Evolutionary conservation across 345 rosid genomes (phyloP), one percentile per base, ranked within the genome.

Genomic region (Eucalyptus pauciflora): DNA sequence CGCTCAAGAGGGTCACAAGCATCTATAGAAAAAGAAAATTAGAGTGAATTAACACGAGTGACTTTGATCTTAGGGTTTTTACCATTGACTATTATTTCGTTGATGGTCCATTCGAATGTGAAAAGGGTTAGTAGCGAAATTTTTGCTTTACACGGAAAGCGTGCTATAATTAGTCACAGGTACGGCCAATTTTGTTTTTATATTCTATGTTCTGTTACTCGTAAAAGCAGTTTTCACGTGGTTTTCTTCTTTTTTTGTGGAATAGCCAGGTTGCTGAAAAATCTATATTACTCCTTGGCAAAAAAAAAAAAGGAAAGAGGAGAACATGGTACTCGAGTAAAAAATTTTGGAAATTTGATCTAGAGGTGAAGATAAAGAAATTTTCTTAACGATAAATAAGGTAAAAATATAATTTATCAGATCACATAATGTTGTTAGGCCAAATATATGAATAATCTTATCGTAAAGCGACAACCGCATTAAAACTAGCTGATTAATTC

Each of bases 391-490:
- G 15, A 2, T 71, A 14, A 29, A 11, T 41, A 37, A 41, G 27
- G 48, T 20, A 76, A 20, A 37, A 76, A 76, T 76, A 3, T 76
- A 76, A 41, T 37, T 11, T 15, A 76, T 37, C 4, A 22, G 4
- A 37, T 41, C 85, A 6, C 48, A 41, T 13, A 11, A 37, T 41
- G 1, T 41, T 20, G 3, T 10, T 41, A 2, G 27, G 48, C 1
- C 48, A 76, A 41, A 37, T 41, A 18, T 76, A 20, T 37, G 83
- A 76, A 76, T 9, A 71, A 71, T 71, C 24, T 69, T 33, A 69
- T 33, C 2, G 2, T 1, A 33, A 69, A 10, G 37, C 4, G 24
- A 33, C 2, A 20, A 8, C 2, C 2, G 14, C 46, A 7, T 71
- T 76, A 20, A 45, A 37, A 37, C 46, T 76, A 37, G 83, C 46